phyloP scores from a whole-genome alignment of 129 eudicot genomes.

The Solidago caesia region DNA sequence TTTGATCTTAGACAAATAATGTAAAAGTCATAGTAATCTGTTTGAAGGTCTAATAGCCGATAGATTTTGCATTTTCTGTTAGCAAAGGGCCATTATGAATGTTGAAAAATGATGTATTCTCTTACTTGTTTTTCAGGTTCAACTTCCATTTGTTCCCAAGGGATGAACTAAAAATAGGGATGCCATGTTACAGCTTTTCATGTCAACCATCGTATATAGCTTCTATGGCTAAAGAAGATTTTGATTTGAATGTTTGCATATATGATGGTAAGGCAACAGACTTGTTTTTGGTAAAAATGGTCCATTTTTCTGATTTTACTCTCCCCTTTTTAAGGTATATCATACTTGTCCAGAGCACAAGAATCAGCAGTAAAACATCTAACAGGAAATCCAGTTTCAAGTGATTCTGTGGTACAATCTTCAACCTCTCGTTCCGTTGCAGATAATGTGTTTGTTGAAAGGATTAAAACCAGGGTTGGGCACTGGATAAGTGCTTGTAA shows the following conservation, averaged over 20 bases:
- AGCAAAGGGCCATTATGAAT: too few species aligned
- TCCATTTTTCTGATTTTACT: slow-evolving; percentile 18
- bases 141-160: slow-evolving; percentile 97
- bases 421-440: slow-evolving; percentile 65
- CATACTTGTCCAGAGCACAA: slow-evolving; percentile 93
- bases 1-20: neutral
- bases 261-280: slow-evolving; percentile 51
- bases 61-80: too few species aligned
- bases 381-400: slow-evolving; percentile 37
- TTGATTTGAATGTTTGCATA: slow-evolving; percentile 90
- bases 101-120: neutral
- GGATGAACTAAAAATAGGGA: slow-evolving; percentile 76
- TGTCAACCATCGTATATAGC: slow-evolving; percentile 86
- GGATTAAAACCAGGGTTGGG: slow-evolving; percentile 67
- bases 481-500: slow-evolving; percentile 64
- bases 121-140: slow-evolving; percentile 56
- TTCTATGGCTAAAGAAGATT: slow-evolving; percentile 82
- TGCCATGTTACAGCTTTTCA: slow-evolving; percentile 86
- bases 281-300: slow-evolving; percentile 2
- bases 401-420: slow-evolving; percentile 37
- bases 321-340: slow-evolving; percentile 60
- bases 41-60: neutral
- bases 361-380: slow-evolving; percentile 53
- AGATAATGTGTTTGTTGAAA: slow-evolving; percentile 63
- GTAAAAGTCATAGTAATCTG: neutral